Evolutionary conservation across 1,284 basidiomycete genomes (phyloP), one percentile per base, ranked within the genome.

Genomic region (Calocybe gambosa): DNA sequence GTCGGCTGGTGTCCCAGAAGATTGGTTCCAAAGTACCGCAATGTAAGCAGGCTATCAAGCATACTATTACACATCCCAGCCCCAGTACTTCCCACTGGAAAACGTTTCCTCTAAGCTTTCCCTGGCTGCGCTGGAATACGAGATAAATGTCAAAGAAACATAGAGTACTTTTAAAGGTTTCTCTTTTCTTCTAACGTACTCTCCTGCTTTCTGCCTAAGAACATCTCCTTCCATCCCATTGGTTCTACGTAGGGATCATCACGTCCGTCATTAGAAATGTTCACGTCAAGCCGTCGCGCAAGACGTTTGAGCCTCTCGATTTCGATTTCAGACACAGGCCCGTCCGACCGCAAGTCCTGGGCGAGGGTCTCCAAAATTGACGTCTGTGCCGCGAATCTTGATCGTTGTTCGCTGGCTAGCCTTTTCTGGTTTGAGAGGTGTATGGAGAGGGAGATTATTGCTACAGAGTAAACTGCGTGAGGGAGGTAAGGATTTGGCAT

Each of bases 361-460:
- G 50, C 41, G 28, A 60, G 51, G n/a, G 53, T 50, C 36, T 56
- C 48, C 35, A 60, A 45, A 15, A 60, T 55, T 21, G 57, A 55
- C 16, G 49, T 55, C 31, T 53, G 56, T 8, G 58, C 57, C 23
- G 51, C 44, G 31, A 56, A 20, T 5, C 49, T 53, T 18, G 58
- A 51, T 10, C 53, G 53, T 13, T 58, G 57, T 21, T 55, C 57
- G 2, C 39, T 43, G 13, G 46, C 43, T 2, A 39, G 7, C 26
- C 43, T 52, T 31, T 50, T 46, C 19, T 51, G 52, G 38, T 46
- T 51, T 28, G 55, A 53, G 19, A 58, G 53, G 43, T 62, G 57
- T 43, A 59, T 58, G 8, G 59, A 59, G 42, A 59, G 46, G 12
- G 56, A 55, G 10, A 57, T 52, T 46, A 60, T 57, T 10, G 58